phyloP scores from a whole-genome alignment of 192 early-diverging fungal genomes.

The Entrophospora sp. region DNA sequence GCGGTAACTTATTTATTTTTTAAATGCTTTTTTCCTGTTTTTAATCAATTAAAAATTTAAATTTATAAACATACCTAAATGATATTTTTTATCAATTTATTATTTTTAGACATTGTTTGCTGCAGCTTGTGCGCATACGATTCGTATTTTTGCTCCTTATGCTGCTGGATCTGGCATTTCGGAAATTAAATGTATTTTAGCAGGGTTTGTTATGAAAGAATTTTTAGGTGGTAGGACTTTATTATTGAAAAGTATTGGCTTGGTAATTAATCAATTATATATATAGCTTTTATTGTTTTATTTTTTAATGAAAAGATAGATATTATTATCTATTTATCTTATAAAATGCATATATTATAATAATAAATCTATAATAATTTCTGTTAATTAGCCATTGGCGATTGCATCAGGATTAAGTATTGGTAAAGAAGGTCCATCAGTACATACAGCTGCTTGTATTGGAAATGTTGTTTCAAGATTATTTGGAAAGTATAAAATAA shows the following conservation, averaged over 20 bases:
- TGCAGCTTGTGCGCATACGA: slow-evolving; percentile 60
- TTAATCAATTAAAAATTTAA: not conserved
- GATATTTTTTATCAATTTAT: not conserved
- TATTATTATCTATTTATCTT: not conserved
- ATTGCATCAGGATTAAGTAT: slow-evolving; percentile 85
- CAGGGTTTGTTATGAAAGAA: slow-evolving; percentile 88
- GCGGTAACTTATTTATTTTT: slow-evolving; percentile 38
- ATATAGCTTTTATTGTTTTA: not conserved
- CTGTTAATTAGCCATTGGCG: slow-evolving; percentile 48
- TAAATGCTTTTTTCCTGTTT: not conserved
- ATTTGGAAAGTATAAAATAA: slow-evolving; percentile 70
- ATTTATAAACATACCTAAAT: not conserved
- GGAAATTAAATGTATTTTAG: slow-evolving; percentile 80
- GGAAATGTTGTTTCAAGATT: slow-evolving; percentile 77
- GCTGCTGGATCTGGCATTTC: slow-evolving; percentile 93
- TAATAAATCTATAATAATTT: not conserved
- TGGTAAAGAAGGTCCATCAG: slow-evolving; percentile 93
- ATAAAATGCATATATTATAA: not conserved
- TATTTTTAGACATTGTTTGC: slow-evolving; percentile 57
- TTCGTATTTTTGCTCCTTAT: slow-evolving; percentile 71
- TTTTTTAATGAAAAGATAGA: not conserved
- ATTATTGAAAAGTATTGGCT: slow-evolving; percentile 81
- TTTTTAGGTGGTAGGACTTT: slow-evolving; percentile 91
- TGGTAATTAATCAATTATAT: slow-evolving; percentile 37
- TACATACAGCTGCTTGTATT: slow-evolving; percentile 91